Base-by-base conservation (phyloP, 306 rosid species). In the Cucumis cinereus region DNA sequence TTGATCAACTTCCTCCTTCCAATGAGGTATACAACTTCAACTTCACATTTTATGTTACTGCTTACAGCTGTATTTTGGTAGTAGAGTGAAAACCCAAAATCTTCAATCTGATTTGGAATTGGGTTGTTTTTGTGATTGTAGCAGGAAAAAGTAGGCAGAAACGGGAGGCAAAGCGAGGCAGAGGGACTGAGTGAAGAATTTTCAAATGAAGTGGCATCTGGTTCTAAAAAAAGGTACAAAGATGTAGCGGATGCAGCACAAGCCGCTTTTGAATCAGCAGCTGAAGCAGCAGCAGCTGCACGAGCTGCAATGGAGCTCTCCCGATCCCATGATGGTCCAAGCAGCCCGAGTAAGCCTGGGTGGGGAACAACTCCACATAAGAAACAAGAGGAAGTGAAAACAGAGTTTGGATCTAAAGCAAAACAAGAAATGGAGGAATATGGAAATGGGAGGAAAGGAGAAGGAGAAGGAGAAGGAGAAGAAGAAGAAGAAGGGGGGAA, bases 161-260 rank as follows among this genome's bases (percentile, higher is more conserved):
- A 83, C 63, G 55, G 49, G 57, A 67, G 73, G 33, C 79, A 81
- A 78, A 83, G 74, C 73, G 83, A 83, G 75, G 75, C 78, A 1
- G 28, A 74, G 78, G 20, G 83, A 73, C 73, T 62, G 50, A 40
- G 2, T 3, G 77, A 50, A 75, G 74, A 36, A 9, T 87, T 60
- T 20, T 84, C 59, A 16, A 81, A 77, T 79, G 87, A 81, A 36
- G 81, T 76, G 70, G 75, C 82, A 16, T 81, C 89, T 35, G 82
- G 79, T 79, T 83, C 91, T 1, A 73, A 69, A 63, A 80, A 49
- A 73, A 83, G 84, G 79, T 93, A 89, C 79, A 93, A 83, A 84
- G 93, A 83, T 17, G 98, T 89, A 43, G 87, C 98, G 38, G 92
- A 82, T 78, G 98, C 98, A 79, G 98, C 98, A 53, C 97, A 93